Base-by-base conservation (phyloP, 176 grass and related monocot species). In the Oryza meyeriana region DNA sequence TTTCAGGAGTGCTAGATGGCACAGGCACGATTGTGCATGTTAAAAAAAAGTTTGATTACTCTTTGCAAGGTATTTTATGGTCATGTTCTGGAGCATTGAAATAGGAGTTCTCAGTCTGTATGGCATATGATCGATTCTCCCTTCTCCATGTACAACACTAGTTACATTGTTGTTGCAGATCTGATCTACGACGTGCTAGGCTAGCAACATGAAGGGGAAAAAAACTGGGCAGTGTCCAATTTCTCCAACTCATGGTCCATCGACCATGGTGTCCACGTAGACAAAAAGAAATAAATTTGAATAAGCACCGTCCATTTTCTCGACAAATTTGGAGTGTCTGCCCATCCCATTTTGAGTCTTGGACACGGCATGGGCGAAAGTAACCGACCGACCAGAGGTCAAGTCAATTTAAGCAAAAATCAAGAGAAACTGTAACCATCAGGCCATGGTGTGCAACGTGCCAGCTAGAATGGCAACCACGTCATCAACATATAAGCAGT, bases 251-350 rank as follows among this genome's bases (percentile, higher is more conserved):
- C 65, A 5, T 79, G 12, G 35, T 41, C 25, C 20, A 5, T 24
- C 10, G 28, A 6, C 25, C 29, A 47, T 14, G 22, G 2, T 12
- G 6, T 45, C 3, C 27, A 13, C 17, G 38, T 47, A 47, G 0
- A 11, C 16, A 26, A 14, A 6, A 41, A 17, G 13, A 18, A 71
- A 10, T 20, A 25, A 12, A 26, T 32, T 78, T 47, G 14, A 18
- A 40, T 42, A 63, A 62, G 24, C 87, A 89, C 87, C 87, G 70
- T 39, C 63, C 76, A 70, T 61, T 32, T 75, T 68, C 25, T 39
- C 1, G 8, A n/a, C 24, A 50, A 58, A 20, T 67, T 40, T 81
- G 55, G 36, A 14, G 1, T 17, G 32, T 39, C 12, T 27, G 11
- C 40, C 70, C 50, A 55, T 55, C 55, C 70, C 4, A 9, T 69